A percentile compares a stretch with the other conserved stretches of the same genome.
These are phyloP conservation scores for Aspergillus thermomutatus DNA, from an alignment of 2,329 filamentous ascomycete species.

Conservation along the genomic window DNA sequence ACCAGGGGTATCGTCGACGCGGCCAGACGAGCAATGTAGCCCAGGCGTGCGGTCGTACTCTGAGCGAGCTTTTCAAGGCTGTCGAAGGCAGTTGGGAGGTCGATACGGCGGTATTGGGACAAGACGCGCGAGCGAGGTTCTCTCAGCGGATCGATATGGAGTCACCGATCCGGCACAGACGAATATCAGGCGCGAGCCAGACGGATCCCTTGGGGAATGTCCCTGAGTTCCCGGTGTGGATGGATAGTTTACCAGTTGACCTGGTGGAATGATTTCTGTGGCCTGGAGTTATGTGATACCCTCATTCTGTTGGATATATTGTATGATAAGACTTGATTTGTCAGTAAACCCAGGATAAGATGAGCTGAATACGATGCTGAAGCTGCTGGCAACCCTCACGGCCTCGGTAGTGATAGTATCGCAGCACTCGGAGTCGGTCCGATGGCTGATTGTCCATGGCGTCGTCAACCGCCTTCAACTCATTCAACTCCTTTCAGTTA, in stretches of 20 bases:
- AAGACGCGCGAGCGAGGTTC: neutral
- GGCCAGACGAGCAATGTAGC: neutral
- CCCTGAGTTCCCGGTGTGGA: constrained; percentile 2
- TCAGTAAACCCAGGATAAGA: neutral
- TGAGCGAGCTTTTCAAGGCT: neutral
- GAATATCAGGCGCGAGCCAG: neutral
- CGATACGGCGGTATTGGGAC: neutral
- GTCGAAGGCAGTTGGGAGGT: neutral
- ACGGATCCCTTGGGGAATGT: neutral
- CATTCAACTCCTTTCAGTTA: neutral
- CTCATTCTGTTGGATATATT: neutral
- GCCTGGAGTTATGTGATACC: neutral
- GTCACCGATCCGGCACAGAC: neutral
- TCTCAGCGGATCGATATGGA: neutral
- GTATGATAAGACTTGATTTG: neutral
- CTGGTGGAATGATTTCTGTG: constrained; percentile 7
- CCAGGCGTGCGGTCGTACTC: neutral
- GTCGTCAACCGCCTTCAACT: neutral
- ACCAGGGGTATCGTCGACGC: neutral
- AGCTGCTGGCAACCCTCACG: neutral
- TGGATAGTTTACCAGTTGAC: constrained; percentile 12
- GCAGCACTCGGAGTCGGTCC: neutral
- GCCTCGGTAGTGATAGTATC: neutral
- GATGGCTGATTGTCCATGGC: neutral
- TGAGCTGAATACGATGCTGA: neutral